Evolutionary conservation across 352 stramenopile species (phyloP), one percentile per base, ranked within the genome.

Genomic region (Globisporangium emineosum): DNA sequence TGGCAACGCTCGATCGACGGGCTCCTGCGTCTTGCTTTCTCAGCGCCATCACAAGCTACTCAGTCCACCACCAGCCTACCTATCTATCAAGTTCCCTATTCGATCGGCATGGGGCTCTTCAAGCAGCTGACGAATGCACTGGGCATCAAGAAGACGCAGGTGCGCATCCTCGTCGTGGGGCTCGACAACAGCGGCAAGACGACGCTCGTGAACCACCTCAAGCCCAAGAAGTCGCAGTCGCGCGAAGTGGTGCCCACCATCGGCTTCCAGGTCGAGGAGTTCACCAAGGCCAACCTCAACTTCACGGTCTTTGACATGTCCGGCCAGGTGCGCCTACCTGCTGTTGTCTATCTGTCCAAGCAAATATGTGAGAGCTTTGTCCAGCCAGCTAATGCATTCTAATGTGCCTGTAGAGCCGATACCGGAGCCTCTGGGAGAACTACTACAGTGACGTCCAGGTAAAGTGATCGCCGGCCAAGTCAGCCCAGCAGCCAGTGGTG

Each of bases 101-200:
- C 3, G 37, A n/a, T 15, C 13, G n/a, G 37, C 15, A 43, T 43
- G 37, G 37, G 37, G 37, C 37, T 43, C 37, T 43, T 43, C 37
- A n/a, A 43, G 37, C 37, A 19, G 37, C 37, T 43, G 37, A 43
- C 37, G 37, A 43, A 43, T 43, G 37, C 15, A 15, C 37, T 43
- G 37, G 37, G 37, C 37, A 43, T 43, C 37, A 43, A 43, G 37
- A 43, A 43, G 37, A 43, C 37, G 19, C 76, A 91, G 42, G 88
- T 94, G 47, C 82, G 86, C 43, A 97, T 97, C 66, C 77, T 97
- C 15, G 83, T 97, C 17, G 84, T 97, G 1, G 90, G 88, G 4
- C 77, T 97, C 29, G 90, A 97, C 67, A 97, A 97, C 68, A 95
- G 83, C 70, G 89, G 90, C 69, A 97, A 97, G 75, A 97, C 90